A percentile compares a stretch with the other conserved stretches of the same genome.
Conservation (phyloP, 75 land plant species). For the Sequoiadendron giganteum region DNA sequence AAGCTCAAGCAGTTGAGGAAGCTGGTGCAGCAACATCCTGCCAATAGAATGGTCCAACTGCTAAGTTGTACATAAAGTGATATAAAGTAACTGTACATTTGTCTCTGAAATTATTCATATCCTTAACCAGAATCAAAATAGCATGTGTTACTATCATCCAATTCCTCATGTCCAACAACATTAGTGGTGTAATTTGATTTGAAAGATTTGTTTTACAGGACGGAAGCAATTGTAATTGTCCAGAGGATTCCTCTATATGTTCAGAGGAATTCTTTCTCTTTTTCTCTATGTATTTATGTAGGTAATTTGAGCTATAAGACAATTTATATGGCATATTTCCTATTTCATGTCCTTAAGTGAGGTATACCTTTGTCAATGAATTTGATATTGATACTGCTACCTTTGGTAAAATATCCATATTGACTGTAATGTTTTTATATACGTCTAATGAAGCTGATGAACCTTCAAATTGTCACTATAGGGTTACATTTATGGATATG, state of each 20-base stretch:
- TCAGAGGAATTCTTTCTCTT: not conserved
- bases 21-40: constrained; percentile 24
- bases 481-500: not conserved
- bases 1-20: constrained; percentile 14
- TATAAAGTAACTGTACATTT: constrained; percentile 4
- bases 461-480: not conserved
- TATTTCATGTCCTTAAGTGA: not conserved
- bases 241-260: not conserved
- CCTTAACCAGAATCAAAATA: not conserved
- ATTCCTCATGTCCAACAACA: not conserved
- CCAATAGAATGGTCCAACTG: constrained; percentile 14
- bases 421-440: not conserved
- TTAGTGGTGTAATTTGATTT: not conserved
- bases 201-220: not conserved
- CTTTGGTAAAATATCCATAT: not conserved
- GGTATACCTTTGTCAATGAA: not conserved
- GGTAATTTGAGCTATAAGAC: not conserved
- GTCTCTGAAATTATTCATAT: not conserved
- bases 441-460: not conserved
- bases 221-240: not conserved
- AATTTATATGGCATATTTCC: not conserved
- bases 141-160: not conserved
- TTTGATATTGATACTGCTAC: not conserved
- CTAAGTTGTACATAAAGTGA: constrained; percentile 2
- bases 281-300: not conserved